A percentile compares a stretch with the other conserved stretches of the same genome.
phyloP scores from a whole-genome alignment of 2,329 filamentous ascomycete genomes.

The Pezicula neosporulosa region DNA sequence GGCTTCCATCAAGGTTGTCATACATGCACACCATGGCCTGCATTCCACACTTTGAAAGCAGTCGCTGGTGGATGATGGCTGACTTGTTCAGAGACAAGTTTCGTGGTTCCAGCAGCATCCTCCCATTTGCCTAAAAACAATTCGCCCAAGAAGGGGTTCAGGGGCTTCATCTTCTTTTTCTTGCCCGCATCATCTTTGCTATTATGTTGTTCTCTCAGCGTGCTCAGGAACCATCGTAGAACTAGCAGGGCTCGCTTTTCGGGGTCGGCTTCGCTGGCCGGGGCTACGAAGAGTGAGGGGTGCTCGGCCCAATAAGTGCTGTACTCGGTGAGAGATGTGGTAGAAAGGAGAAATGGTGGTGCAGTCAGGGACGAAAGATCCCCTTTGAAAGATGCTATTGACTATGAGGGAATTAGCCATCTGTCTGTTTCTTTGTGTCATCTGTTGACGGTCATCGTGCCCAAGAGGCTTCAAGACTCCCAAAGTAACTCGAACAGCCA shows the following conservation, averaged over 20 bases:
- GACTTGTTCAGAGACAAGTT: slow-evolving; percentile 90
- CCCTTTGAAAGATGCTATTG: slow-evolving; percentile 78
- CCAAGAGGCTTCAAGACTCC: too few species aligned
- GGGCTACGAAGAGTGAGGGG: slow-evolving; percentile 74
- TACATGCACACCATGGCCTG: slow-evolving; percentile 66
- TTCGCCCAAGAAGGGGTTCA: slow-evolving; percentile 94
- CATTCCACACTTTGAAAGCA: slow-evolving; percentile 87
- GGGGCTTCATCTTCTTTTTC: slow-evolving; percentile 89
- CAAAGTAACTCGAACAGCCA: too few species aligned
- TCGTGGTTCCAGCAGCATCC: slow-evolving; percentile 75
- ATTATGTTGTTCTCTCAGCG: slow-evolving; percentile 80
- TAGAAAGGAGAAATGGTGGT: slow-evolving; percentile 79
- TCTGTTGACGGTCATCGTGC: too few species aligned
- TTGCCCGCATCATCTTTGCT: slow-evolving; percentile 62
- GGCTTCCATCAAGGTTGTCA: background rate
- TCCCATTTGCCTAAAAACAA: slow-evolving; percentile 90
- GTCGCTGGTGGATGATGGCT: slow-evolving; percentile 92
- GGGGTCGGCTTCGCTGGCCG: slow-evolving; percentile 73
- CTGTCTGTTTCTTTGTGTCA: background rate
- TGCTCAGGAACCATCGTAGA: slow-evolving; percentile 92
- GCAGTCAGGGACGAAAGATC: slow-evolving; percentile 78
- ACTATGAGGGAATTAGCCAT: slow-evolving; percentile 33
- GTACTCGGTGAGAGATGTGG: slow-evolving; percentile 76
- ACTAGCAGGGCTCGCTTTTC: slow-evolving; percentile 83
- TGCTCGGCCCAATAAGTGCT: slow-evolving; percentile 81